Conservation (phyloP, 2,329 filamentous ascomycete species). For the Pleurostoma richardsiae region DNA sequence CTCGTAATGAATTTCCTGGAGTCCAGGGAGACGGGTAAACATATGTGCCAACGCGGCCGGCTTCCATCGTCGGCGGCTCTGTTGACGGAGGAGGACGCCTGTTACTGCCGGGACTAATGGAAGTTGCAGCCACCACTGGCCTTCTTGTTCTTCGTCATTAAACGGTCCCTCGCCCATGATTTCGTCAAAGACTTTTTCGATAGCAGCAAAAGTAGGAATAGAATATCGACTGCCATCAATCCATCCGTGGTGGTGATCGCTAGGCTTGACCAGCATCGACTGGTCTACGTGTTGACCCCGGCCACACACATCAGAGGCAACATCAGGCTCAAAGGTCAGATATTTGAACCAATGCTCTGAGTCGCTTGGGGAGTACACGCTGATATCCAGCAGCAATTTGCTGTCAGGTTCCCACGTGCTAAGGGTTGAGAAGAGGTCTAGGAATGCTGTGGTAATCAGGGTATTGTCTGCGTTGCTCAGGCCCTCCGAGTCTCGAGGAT, state of each 20-base stretch:
- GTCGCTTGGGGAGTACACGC: conserved; percentile 22
- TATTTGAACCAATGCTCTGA: conserved; percentile 22
- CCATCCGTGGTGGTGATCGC: conserved; percentile 15
- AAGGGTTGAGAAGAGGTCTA: conserved; percentile 17
- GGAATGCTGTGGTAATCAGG: conserved; percentile 12
- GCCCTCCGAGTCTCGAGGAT: conserved; percentile 3
- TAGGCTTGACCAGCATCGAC: conserved; percentile 5
- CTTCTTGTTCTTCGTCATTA: conserved; percentile 13
- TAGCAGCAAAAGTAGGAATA: conserved; percentile 7
- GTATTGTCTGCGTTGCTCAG: conserved; percentile 7
- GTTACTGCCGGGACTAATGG: conserved; percentile 20
- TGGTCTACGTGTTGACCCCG: conserved; percentile 1
- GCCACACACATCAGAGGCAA: not conserved
- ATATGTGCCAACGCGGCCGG: conserved; percentile 18
- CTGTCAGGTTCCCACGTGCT: conserved; percentile 17
- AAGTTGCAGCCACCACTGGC: conserved; percentile 17
- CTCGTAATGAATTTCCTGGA: conserved; percentile 24
- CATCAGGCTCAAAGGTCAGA: conserved; percentile 19
- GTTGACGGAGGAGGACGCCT: conserved; percentile 22
- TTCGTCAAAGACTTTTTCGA: conserved; percentile 14
- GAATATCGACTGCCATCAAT: conserved; percentile 10
- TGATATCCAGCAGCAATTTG: conserved; percentile 22
- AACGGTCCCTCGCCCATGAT: conserved; percentile 15
- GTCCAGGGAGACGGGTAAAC: conserved; percentile 20
- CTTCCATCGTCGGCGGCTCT: conserved; percentile 24